phyloP scores from a whole-genome alignment of 2,329 filamentous ascomycete genomes.

The Pestalotiopsis sp. region DNA sequence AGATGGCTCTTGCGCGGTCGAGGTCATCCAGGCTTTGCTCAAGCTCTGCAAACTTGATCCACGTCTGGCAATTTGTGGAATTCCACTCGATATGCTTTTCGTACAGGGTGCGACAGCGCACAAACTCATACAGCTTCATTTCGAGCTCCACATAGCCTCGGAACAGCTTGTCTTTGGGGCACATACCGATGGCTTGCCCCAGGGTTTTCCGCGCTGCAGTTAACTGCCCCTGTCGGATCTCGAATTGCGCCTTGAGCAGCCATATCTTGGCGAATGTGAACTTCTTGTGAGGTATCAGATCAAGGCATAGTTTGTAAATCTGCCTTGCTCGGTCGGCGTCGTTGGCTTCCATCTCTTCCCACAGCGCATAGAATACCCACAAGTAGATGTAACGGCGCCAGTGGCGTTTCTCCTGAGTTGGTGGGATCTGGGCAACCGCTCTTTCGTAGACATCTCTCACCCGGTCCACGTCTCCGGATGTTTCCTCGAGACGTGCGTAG shows the following conservation, averaged over 20 bases:
- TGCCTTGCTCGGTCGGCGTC: slow-evolving; percentile 80
- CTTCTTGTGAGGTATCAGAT: slow-evolving; percentile 89
- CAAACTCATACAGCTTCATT: slow-evolving; percentile 91
- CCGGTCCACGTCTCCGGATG: slow-evolving; percentile 77
- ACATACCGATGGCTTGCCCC: slow-evolving; percentile 88
- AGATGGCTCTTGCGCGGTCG: slow-evolving; percentile 86
- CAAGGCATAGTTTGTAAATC: slow-evolving; percentile 87
- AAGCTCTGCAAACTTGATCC: slow-evolving; percentile 95
- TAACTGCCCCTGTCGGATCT: slow-evolving; percentile 84
- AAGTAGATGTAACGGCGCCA: slow-evolving; percentile 98
- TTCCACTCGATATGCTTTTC: slow-evolving; percentile 95
- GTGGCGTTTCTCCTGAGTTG: slow-evolving; percentile 93
- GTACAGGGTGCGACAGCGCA: slow-evolving; percentile 86
- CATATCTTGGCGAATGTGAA: slow-evolving; percentile 98
- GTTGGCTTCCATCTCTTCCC: slow-evolving; percentile 85
- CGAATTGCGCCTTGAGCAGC: slow-evolving; percentile 91
- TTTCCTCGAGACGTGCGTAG: slow-evolving; percentile 88
- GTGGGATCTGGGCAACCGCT: slow-evolving; percentile 92
- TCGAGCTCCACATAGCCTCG: slow-evolving; percentile 92
- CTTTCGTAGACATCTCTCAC: slow-evolving; percentile 93
- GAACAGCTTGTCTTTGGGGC: slow-evolving; percentile 94
- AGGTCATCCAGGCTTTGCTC: slow-evolving; percentile 90
- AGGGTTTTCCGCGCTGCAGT: slow-evolving; percentile 82
- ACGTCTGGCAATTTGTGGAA: slow-evolving; percentile 84
- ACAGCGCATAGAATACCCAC: slow-evolving; percentile 96